Conservation (phyloP, 768 basidiomycete species). For the Auricularia cornea region DNA sequence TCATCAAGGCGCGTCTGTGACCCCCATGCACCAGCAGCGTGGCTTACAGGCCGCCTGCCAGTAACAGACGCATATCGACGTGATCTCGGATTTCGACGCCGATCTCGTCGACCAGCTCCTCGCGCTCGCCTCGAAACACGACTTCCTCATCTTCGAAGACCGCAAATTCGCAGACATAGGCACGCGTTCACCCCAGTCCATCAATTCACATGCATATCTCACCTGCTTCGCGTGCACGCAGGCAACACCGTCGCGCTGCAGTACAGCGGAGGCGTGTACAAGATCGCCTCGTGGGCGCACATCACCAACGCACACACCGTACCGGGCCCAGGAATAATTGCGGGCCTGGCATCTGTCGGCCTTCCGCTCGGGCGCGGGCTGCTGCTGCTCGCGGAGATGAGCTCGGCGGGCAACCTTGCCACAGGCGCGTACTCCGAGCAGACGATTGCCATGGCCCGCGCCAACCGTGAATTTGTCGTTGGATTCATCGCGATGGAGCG, state of each 20-base stretch:
- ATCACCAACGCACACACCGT: conserved; percentile 95
- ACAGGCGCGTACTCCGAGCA: conserved; percentile 74
- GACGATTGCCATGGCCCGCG: conserved; percentile 82
- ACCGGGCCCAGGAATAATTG: conserved; percentile 90
- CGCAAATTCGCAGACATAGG: conserved; percentile 99
- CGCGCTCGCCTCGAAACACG: conserved; percentile 65
- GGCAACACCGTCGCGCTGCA: conserved; percentile 95
- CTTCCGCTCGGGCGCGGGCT: conserved; percentile 78
- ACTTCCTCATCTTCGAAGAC: conserved; percentile 97
- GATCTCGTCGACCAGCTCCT: conserved; percentile 61
- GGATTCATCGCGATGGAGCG: conserved; percentile 91
- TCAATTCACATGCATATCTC: background rate
- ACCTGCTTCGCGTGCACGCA: conserved; percentile 25
- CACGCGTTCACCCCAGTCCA: conserved; percentile 27
- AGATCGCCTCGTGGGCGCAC: conserved; percentile 92
- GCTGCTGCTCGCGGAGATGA: conserved; percentile 94
- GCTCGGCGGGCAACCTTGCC: conserved; percentile 78
- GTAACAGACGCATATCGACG: conserved; percentile 88
- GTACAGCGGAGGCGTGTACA: conserved; percentile 87
- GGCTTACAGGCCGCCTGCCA: conserved; percentile 18
- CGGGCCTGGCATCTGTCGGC: conserved; percentile 84
- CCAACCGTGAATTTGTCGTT: conserved; percentile 78
- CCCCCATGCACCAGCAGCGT: conserved; percentile 4
- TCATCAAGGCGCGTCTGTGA: conserved; percentile 69
- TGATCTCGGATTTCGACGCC: conserved; percentile 83